These are phyloP conservation scores for Didymosphaeria variabile DNA, from an alignment of 2,329 filamentous ascomycete genomes.

Conservation along the genomic window DNA sequence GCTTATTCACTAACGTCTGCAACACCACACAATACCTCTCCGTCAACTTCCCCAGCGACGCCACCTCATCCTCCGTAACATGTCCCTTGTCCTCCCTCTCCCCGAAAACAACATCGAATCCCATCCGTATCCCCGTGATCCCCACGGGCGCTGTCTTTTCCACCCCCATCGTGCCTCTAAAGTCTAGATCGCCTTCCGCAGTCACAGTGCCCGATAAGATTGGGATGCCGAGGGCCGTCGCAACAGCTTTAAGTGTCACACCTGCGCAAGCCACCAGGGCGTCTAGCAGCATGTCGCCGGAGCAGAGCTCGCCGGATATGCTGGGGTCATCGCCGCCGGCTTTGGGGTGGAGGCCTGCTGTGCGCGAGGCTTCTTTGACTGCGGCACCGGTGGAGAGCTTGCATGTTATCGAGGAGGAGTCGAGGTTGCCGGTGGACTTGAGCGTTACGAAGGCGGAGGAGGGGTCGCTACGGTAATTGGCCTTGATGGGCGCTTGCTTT, in stretches of 20 bases:
- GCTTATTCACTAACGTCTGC: slow-evolving; percentile 45
- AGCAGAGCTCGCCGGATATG: slow-evolving; percentile 60
- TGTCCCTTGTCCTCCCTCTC: slow-evolving; percentile 41
- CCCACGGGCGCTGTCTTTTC: slow-evolving; percentile 58
- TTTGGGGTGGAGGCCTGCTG: slow-evolving; percentile 59
- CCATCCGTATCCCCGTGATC: slow-evolving; percentile 57
- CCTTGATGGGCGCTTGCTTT: slow-evolving; percentile 60
- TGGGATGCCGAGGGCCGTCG: slow-evolving; percentile 57
- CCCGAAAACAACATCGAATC: slow-evolving; percentile 54
- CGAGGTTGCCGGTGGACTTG: slow-evolving; percentile 55
- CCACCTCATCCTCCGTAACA: slow-evolving; percentile 54
- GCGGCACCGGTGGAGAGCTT: slow-evolving; percentile 55
- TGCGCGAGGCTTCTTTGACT: slow-evolving; percentile 50
- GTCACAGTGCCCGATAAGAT: slow-evolving; percentile 54
- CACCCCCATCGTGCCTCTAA: slow-evolving; percentile 60
- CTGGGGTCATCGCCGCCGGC: slow-evolving; percentile 55
- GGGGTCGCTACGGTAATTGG: slow-evolving; percentile 55
- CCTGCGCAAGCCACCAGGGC: slow-evolving; percentile 61
- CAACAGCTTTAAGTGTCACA: slow-evolving; percentile 61
- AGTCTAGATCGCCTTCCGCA: slow-evolving; percentile 60
- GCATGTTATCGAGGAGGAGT: slow-evolving; percentile 57
- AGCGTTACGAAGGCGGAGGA: slow-evolving; percentile 58
- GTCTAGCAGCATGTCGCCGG: slow-evolving; percentile 61
- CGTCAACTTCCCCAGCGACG: slow-evolving; percentile 58
- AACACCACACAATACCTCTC: slow-evolving; percentile 60